These are phyloP conservation scores for Elsinoe perseae DNA, from an alignment of 2,329 filamentous ascomycete genomes.

Conservation along the genomic window DNA sequence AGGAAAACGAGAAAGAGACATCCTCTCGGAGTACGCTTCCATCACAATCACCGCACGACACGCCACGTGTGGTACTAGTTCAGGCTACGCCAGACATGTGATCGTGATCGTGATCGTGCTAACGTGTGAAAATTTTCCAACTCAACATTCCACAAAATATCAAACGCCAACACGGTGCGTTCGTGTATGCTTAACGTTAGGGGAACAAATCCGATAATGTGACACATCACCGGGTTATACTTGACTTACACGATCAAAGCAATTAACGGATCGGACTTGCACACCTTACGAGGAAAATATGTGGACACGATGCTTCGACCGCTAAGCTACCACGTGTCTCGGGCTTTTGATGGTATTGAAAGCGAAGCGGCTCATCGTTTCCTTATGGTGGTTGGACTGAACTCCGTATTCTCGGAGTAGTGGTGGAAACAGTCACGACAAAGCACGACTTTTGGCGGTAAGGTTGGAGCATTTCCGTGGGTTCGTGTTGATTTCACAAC, in stretches of 20 bases:
- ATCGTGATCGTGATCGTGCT: conserved; percentile 8
- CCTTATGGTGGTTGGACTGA: neutral
- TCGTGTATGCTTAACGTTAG: conserved; percentile 12
- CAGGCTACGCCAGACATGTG: neutral
- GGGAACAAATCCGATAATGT: conserved; percentile 5
- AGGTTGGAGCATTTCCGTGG: neutral
- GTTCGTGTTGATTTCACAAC: neutral
- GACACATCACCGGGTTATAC: conserved; percentile 9
- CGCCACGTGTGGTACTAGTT: neutral
- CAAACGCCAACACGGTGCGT: conserved; percentile 4
- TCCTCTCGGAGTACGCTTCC: neutral
- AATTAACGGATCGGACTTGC: neutral
- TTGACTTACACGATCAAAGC: conserved; percentile 7
- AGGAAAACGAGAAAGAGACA: neutral
- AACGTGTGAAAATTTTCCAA: conserved; percentile 8
- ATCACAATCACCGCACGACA: conserved; percentile 12
- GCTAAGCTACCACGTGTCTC: conserved; percentile 9
- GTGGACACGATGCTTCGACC: conserved; percentile 8
- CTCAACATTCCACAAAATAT: conserved; percentile 8
- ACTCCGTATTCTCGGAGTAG: neutral
- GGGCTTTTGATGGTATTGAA: neutral
- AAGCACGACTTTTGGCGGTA: neutral
- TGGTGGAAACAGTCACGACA: neutral
- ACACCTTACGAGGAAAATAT: conserved; percentile 1
- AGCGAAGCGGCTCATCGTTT: neutral